These are phyloP conservation scores for Spiraea crenata DNA, from an alignment of 331 rosid genomes.

Conservation along the genomic window DNA sequence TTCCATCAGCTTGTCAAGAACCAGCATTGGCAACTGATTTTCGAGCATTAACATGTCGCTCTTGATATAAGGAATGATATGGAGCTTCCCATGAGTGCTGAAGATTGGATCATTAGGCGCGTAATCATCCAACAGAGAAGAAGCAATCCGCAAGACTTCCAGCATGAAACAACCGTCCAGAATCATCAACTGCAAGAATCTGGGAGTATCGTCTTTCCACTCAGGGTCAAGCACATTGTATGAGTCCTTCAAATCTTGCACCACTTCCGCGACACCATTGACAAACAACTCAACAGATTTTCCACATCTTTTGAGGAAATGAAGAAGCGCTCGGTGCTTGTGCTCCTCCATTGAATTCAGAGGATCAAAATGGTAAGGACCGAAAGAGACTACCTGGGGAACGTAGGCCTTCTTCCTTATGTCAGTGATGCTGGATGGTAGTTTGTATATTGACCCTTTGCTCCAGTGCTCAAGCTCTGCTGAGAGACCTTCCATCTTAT, in stretches of 20 bases:
- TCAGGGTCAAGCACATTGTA: slow-evolving; percentile 32
- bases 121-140: slow-evolving; percentile 20
- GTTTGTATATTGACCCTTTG: slow-evolving; percentile 38
- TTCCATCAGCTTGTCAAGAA: slow-evolving; percentile 30
- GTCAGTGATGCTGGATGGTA: slow-evolving; percentile 25
- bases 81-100: slow-evolving; percentile 41
- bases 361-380: slow-evolving; percentile 38
- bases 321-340: slow-evolving; percentile 38
- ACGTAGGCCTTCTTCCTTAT: slow-evolving; percentile 31
- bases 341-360: slow-evolving; percentile 34
- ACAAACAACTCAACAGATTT: slow-evolving; percentile 29
- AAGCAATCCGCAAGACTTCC: slow-evolving; percentile 26
- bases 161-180: slow-evolving; percentile 59
- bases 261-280: slow-evolving; percentile 24
- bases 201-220: slow-evolving; percentile 17
- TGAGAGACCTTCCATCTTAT: slow-evolving; percentile 10
- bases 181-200: slow-evolving; percentile 38
- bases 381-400: slow-evolving; percentile 49
- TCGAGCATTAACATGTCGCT: slow-evolving; percentile 61
- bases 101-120: slow-evolving; percentile 49
- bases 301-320: slow-evolving; percentile 37
- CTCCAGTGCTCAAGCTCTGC: slow-evolving; percentile 28
- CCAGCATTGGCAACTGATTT: slow-evolving; percentile 48
- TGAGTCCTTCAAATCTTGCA: slow-evolving; percentile 36
- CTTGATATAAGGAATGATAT: slow-evolving; percentile 32